These are phyloP conservation scores for Microsporum canis DNA, from an alignment of 2,329 filamentous ascomycete genomes.

Conservation along the genomic window DNA sequence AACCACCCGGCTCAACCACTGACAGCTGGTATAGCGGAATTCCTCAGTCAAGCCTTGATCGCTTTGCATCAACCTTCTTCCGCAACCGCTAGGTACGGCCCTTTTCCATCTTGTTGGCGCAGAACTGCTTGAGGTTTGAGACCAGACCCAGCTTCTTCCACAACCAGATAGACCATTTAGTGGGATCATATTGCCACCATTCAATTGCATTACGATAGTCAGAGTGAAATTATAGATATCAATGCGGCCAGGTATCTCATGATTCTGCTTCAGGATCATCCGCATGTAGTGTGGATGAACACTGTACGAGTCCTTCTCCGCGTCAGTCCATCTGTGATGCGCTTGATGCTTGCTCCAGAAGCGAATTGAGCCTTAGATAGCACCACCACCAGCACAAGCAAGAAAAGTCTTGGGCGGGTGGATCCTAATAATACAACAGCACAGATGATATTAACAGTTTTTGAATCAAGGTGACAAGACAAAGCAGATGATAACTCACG, in stretches of 20 bases:
- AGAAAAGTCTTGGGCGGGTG: slow-evolving; percentile 70
- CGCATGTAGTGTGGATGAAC: slow-evolving; percentile 78
- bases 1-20: slow-evolving; percentile 78
- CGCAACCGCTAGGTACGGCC: slow-evolving; percentile 77
- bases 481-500: slow-evolving; percentile 21
- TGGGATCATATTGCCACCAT: slow-evolving; percentile 87
- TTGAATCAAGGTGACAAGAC: too few relatives aligned
- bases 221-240: slow-evolving; percentile 77
- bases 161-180: slow-evolving; percentile 76
- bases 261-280: slow-evolving; percentile 92
- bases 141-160: slow-evolving; percentile 79
- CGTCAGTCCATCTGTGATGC: slow-evolving; percentile 86
- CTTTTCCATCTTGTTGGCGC: slow-evolving; percentile 84
- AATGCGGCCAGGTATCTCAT: slow-evolving; percentile 75
- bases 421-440: slow-evolving; percentile 22
- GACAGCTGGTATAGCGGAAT: slow-evolving; percentile 74
- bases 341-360: slow-evolving; percentile 87
- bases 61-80: slow-evolving; percentile 88
- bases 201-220: slow-evolving; percentile 87
- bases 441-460: too few relatives aligned
- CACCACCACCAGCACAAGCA: slow-evolving; percentile 67
- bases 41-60: slow-evolving; percentile 72
- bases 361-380: slow-evolving; percentile 73
- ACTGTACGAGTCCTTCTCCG: slow-evolving; percentile 83
- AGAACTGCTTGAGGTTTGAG: slow-evolving; percentile 83